These are phyloP conservation scores for Silene conica DNA, from an alignment of 148 eudicot genomes.

Conservation along the genomic window DNA sequence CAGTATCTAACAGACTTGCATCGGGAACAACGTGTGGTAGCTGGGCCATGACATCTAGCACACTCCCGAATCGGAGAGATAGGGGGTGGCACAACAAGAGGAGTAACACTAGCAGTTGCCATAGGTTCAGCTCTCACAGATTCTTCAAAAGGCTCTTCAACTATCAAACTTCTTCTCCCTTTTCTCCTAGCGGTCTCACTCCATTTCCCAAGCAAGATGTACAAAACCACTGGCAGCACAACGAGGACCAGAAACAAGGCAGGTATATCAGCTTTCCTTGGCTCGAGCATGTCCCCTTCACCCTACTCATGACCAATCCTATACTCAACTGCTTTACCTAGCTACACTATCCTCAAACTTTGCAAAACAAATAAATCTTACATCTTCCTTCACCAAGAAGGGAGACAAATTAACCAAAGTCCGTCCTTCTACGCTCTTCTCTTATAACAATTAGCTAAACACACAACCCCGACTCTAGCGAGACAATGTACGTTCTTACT, in stretches of 20 bases:
- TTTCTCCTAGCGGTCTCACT: constrained; percentile 63
- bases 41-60: constrained; percentile 69
- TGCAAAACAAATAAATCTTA: constrained; percentile 15
- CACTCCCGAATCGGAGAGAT: constrained; percentile 53
- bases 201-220: constrained; percentile 90
- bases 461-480: neutral
- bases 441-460: neutral
- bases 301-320: constrained; percentile 73
- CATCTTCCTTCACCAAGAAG: constrained; percentile 12
- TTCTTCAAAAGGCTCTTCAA: constrained; percentile 56
- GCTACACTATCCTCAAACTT: constrained; percentile 28
- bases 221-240: constrained; percentile 74
- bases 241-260: constrained; percentile 71
- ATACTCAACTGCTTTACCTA: constrained; percentile 20
- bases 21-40: constrained; percentile 82
- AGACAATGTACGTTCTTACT: neutral
- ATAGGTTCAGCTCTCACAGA: constrained; percentile 48
- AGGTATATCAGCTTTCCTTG: constrained; percentile 84
- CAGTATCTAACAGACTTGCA: constrained; percentile 95
- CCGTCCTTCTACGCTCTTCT: too few relatives aligned
- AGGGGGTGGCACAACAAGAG: constrained; percentile 43
- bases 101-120: constrained; percentile 51
- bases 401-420: neutral
- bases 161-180: constrained; percentile 53
- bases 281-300: constrained; percentile 90